Base-by-base conservation (phyloP, 2,329 filamentous ascomycete species). In the Fusarium praegraminearum region DNA sequence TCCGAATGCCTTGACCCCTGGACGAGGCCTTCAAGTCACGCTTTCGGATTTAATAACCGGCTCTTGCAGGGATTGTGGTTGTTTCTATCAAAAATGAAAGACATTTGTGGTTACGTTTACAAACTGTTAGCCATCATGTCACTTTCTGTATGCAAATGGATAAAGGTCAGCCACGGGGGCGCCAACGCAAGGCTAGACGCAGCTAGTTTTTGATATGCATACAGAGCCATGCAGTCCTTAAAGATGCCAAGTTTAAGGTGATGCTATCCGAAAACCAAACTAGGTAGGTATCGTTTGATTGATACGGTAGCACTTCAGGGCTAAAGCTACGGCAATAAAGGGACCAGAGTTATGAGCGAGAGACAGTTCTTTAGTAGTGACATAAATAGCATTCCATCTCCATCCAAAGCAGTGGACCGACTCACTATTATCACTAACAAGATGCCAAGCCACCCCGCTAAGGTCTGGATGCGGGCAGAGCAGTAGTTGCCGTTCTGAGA, bases 401-500 rank as follows among this genome's bases (percentile, higher is more conserved):
- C 22, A 35, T 51, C 24, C 24, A 49, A 38, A 41, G 24, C 47
- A 45, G 43, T 61, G 46, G 50, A 45, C 40, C 28, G 45, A 57
- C 26, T 40, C 58, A 26, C 35, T 50, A 50, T 38, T 24, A 62
- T 53, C 47, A 67, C 62, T 38, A 61, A 51, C 54, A 64, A 33
- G 62, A 58, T 38, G 62, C 57, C 67, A 69, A 69, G 62, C 53
- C 67, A 69, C 67, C 62, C 67, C 63, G 62, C 62, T 44, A 59
- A 69, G 63, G 53, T 43, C 46, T 54, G 52, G 49, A 44, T 30
- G 61, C 54, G 51, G 65, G 55, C 66, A 61, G 40, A 52, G 45
- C 41, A 66, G 58, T 70, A 67, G 67, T 59, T 67, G 54, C 62
- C 67, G 62, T 45, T 64, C 67, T 57, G 57, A 69, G 67, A 67